Percentiles rank a stretch among this genome's conserved stretches.
These are phyloP conservation scores for Zalaria obscura DNA, from an alignment of 2,329 filamentous ascomycete species.

Conservation along the genomic window DNA sequence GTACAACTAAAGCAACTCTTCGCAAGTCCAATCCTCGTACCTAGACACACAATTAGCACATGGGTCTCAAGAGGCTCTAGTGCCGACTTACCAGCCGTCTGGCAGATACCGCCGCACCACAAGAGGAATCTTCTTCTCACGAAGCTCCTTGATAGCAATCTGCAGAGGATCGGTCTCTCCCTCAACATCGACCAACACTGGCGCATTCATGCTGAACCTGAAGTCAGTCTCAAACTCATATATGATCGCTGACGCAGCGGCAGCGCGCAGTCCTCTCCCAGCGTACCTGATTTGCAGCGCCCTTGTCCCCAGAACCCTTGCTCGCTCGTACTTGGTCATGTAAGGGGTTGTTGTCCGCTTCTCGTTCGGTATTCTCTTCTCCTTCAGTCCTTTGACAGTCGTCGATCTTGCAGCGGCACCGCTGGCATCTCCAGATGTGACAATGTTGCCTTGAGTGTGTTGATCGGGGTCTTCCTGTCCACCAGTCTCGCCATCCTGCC, in stretches of 20 bases:
- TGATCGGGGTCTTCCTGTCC: constrained; percentile 15
- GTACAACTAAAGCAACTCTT: constrained; percentile 57
- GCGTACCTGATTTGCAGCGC: constrained; percentile 87
- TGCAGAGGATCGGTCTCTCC: constrained; percentile 95
- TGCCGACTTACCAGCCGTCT: constrained; percentile 69
- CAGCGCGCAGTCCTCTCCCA: too few relatives aligned
- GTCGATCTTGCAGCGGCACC: constrained; percentile 35
- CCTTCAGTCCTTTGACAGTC: constrained; percentile 41
- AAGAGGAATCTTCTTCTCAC: constrained; percentile 96
- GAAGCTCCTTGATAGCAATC: constrained; percentile 93
- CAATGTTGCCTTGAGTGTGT: constrained; percentile 25
- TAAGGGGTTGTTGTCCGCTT: constrained; percentile 89
- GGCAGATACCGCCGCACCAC: constrained; percentile 92
- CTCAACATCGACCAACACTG: constrained; percentile 89
- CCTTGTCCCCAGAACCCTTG: constrained; percentile 81
- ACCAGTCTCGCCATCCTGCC: constrained; percentile 13
- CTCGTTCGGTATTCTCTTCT: constrained; percentile 84
- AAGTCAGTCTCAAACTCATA: background rate
- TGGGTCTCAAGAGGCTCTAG: background rate
- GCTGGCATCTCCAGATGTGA: constrained; percentile 37
- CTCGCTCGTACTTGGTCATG: constrained; percentile 98
- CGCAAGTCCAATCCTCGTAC: constrained; percentile 99
- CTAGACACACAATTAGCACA: constrained; percentile 27
- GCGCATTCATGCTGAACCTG: constrained; percentile 73
- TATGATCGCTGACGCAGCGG: background rate